A percentile compares a stretch with the other conserved stretches of the same genome.
Evolutionary conservation across 75 land plant genomes (phyloP).

Genomic region (Larix kaempferi): DNA sequence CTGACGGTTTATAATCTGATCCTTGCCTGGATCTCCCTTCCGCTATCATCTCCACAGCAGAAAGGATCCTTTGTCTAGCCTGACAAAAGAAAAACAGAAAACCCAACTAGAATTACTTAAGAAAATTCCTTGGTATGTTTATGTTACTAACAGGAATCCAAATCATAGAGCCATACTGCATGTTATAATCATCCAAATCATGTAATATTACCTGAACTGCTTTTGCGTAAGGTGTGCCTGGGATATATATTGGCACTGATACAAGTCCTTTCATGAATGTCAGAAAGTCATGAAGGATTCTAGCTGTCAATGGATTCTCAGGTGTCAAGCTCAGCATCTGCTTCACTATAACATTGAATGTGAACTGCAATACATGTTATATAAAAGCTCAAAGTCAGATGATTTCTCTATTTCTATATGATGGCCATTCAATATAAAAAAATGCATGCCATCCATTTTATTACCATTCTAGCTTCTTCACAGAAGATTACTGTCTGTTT

Average conservation of each 20-base stretch:
- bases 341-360: constrained; percentile 56
- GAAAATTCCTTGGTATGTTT: too few species aligned
- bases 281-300: constrained; percentile 48
- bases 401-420: too few species aligned
- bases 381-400: too few species aligned
- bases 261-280: constrained; percentile 70
- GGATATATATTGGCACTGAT: constrained; percentile 54
- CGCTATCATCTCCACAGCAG: constrained; percentile 35
- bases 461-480: constrained; percentile 54
- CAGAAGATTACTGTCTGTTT: constrained; percentile 29
- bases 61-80: constrained; percentile 54
- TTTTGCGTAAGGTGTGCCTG: constrained; percentile 52
- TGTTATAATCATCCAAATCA: too few species aligned
- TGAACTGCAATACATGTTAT: constrained; percentile 29
- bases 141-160: too few species aligned
- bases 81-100: neutral
- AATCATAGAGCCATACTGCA: neutral
- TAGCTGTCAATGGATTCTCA: constrained; percentile 33
- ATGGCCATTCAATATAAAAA: neutral
- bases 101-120: too few species aligned
- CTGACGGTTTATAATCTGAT: neutral
- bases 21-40: constrained; percentile 19
- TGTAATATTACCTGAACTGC: constrained; percentile 45
- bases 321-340: constrained; percentile 42
- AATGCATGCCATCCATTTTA: neutral